A percentile compares a stretch with the other conserved stretches of the same genome.
These are phyloP conservation scores for Eucalyptus cloeziana DNA, from an alignment of 345 rosid genomes.

Conservation along the genomic window DNA sequence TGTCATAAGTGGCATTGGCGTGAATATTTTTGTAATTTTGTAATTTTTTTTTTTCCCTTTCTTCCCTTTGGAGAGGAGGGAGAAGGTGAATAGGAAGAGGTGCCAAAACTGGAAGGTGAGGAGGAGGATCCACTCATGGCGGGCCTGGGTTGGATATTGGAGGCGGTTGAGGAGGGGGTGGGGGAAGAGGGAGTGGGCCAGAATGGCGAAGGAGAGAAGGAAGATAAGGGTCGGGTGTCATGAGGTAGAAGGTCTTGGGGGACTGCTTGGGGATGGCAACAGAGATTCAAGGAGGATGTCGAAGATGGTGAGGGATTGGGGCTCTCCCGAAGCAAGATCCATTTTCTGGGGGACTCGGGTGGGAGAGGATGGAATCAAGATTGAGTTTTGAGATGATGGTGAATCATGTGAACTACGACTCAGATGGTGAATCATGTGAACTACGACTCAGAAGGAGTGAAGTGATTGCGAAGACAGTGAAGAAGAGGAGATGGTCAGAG, in stretches of 20 bases:
- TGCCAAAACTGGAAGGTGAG: constrained; percentile 62
- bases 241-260: constrained; percentile 52
- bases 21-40: too few species aligned
- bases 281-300: constrained; percentile 38
- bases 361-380: background rate
- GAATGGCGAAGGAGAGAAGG: constrained; percentile 70
- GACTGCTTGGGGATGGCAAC: constrained; percentile 51
- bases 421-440: background rate
- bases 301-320: constrained; percentile 40
- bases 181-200: constrained; percentile 72
- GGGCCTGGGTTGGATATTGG: constrained; percentile 22
- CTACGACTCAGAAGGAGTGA: background rate
- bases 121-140: constrained; percentile 72
- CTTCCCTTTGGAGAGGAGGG: constrained; percentile 54
- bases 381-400: background rate
- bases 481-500: background rate
- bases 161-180: constrained; percentile 40
- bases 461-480: background rate
- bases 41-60: accelerated
- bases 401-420: too few species aligned
- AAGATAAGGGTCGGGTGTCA: constrained; percentile 55
- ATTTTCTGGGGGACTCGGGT: background rate
- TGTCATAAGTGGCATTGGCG: too few species aligned
- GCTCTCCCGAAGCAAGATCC: constrained; percentile 68
- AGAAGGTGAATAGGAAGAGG: constrained; percentile 88